These are phyloP conservation scores for Fonsecaea nubica DNA, from an alignment of 2,329 filamentous ascomycete genomes.

Conservation along the genomic window DNA sequence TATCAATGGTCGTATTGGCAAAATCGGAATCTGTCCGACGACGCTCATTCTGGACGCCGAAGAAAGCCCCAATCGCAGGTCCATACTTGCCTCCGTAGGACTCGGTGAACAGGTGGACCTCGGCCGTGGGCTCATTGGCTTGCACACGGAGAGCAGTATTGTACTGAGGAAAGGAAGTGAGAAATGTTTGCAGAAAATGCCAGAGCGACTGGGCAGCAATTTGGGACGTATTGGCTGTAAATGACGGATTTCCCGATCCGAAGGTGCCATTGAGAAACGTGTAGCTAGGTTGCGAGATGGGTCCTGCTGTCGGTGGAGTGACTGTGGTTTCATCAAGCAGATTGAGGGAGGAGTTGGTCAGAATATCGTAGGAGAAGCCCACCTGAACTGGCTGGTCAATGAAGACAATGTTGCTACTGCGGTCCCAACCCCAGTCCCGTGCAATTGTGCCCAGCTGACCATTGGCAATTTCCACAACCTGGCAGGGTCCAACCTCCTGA, in stretches of 20 bases:
- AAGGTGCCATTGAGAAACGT: constrained; percentile 65
- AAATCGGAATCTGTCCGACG: constrained; percentile 59
- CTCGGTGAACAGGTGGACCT: constrained; percentile 71
- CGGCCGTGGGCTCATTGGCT: constrained; percentile 47
- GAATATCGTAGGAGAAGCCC: constrained; percentile 58
- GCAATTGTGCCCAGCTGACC: constrained; percentile 52
- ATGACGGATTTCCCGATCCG: constrained; percentile 52
- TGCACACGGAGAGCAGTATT: constrained; percentile 56
- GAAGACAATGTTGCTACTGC: constrained; percentile 52
- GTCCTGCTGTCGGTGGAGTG: constrained; percentile 43
- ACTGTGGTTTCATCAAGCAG: constrained; percentile 45
- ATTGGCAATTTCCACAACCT: constrained; percentile 50
- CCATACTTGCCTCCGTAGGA: constrained; percentile 75
- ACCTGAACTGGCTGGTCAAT: constrained; percentile 57
- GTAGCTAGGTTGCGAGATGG: constrained; percentile 41
- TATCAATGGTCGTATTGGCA: constrained; percentile 38
- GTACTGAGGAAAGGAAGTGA: constrained; percentile 65
- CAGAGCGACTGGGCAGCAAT: constrained; percentile 60
- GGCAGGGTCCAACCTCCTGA: constrained; percentile 55
- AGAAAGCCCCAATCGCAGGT: constrained; percentile 65
- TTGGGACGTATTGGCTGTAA: constrained; percentile 46
- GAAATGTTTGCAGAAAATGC: constrained; percentile 64
- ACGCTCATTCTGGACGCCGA: constrained; percentile 67
- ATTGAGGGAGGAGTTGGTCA: constrained; percentile 52
- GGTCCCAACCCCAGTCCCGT: constrained; percentile 59